A percentile compares a stretch with the other conserved stretches of the same genome.
phyloP scores from a whole-genome alignment of 1,139 yeast genomes.

The Geotrichum phurueaensis region DNA sequence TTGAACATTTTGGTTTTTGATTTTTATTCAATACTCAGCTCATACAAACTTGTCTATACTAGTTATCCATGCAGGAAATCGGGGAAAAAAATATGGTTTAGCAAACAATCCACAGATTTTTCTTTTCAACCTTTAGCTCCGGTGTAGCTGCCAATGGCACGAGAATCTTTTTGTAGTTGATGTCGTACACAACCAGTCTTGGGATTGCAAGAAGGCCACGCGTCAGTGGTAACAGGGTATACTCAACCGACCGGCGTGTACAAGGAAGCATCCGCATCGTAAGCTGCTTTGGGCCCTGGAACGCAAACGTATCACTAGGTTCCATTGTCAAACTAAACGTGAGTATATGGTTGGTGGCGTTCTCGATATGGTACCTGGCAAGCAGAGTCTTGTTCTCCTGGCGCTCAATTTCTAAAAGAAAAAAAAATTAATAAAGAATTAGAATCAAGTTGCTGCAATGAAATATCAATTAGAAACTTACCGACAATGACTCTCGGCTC shows the following conservation, averaged over 20 bases:
- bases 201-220: slow-evolving; percentile 45
- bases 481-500: slow-evolving; percentile 62
- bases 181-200: slow-evolving; percentile 53
- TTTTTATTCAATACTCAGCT: background rate
- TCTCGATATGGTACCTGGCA: slow-evolving; percentile 51
- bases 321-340: slow-evolving; percentile 50
- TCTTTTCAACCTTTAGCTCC: slow-evolving; percentile 30
- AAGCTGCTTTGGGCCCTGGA: slow-evolving; percentile 36
- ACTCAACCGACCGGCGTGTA: slow-evolving; percentile 45
- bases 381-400: slow-evolving; percentile 2
- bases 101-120: slow-evolving; percentile 14
- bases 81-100: background rate
- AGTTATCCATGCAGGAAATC: background rate
- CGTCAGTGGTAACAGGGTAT: slow-evolving; percentile 32
- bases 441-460: background rate
- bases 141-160: slow-evolving; percentile 46
- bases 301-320: slow-evolving; percentile 37
- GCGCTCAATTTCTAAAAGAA: slow-evolving; percentile 8
- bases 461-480: slow-evolving; percentile 16
- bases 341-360: slow-evolving; percentile 65
- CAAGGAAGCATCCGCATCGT: slow-evolving; percentile 57
- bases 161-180: slow-evolving; percentile 60
- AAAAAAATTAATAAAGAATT: background rate
- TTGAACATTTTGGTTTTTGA: background rate
- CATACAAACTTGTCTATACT: background rate